Base-by-base conservation (phyloP, 2,329 filamentous ascomycete species). In the Byssoonygena ceratinophila region DNA sequence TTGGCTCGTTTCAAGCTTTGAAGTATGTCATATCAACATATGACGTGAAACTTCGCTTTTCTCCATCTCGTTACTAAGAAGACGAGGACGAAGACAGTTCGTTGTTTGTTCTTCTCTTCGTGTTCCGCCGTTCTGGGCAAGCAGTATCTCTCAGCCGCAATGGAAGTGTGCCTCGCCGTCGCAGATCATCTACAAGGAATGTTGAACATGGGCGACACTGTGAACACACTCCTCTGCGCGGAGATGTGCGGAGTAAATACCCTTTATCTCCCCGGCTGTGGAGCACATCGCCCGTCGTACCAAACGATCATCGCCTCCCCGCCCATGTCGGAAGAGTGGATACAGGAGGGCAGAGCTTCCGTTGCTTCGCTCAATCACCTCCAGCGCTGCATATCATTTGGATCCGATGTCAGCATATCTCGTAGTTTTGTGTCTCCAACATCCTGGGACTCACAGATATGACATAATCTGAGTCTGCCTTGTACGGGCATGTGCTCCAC, bases 141-240 rank as follows among this genome's bases (percentile, higher is more conserved):
- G n/a, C n/a, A n/a, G n/a, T n/a, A n/a, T n/a, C 12, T n/a, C 29
- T 46, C 44, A 46, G 44, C 44, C 44, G 44, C 44, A 46, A 20
- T 11, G 16, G 11, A 22, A 9, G 44, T 46, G 44, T 23, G 31
- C 25, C 25, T 45, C 22, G 43, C 18, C 29, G 18, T 34, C 36
- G 44, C 44, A 46, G 44, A 46, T 46, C 44, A 46, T 25, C 40
- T 25, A 27, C 23, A 27, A 16, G 40, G 23, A 44, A 8, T 44
- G 3, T 9, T 44, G 9, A 5, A 9, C 40, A 44, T 12, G 7
- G 7, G 18, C 40, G 25, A 3, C 22, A n/a, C 4, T 4, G 4
- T 22, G 12, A 41, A 41, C 6, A 3, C 18, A 41, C 18, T n/a
- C 18, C 18, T 41, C 20, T 20, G 39, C 22, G 18, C 39, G 39